phyloP scores from a whole-genome alignment of 2,329 filamentous ascomycete genomes.

The Chaetomium sp. region DNA sequence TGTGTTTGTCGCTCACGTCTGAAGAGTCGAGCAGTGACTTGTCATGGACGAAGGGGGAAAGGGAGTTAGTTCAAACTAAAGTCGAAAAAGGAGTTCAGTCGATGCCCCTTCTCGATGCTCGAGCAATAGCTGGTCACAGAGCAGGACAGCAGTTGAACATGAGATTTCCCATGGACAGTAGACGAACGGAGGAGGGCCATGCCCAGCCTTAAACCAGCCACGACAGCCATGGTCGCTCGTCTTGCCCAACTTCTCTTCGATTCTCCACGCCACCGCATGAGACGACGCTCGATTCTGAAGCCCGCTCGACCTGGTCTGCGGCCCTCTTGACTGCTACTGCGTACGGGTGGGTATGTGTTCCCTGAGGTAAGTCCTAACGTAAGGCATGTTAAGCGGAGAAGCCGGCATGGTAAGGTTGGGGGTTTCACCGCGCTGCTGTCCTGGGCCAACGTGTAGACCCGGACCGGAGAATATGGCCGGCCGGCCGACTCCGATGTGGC shows the following conservation, averaged over 20 bases:
- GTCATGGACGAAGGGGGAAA: neutral
- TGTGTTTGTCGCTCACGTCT: conserved; percentile 2
- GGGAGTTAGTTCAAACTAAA: too few species aligned
- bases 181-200: neutral
- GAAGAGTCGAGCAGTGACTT: neutral
- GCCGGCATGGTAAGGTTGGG: neutral
- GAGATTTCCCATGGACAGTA: neutral
- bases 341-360: too few species aligned
- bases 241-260: neutral
- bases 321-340: neutral
- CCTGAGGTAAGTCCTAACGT: too few species aligned
- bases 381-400: neutral
- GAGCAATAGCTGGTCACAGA: neutral
- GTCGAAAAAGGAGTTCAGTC: too few species aligned
- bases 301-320: conserved; percentile 4
- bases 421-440: conserved; percentile 8
- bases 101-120: neutral
- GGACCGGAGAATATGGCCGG: neutral
- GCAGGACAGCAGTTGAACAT: neutral
- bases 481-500: neutral
- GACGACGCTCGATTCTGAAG: conserved; percentile 7
- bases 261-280: neutral
- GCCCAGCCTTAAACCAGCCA: conserved; percentile 11
- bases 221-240: neutral
- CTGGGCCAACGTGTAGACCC: conserved; percentile 5